Base-by-base conservation (phyloP, 2,329 filamentous ascomycete genomes). In the Cladosporium oxysporum region DNA sequence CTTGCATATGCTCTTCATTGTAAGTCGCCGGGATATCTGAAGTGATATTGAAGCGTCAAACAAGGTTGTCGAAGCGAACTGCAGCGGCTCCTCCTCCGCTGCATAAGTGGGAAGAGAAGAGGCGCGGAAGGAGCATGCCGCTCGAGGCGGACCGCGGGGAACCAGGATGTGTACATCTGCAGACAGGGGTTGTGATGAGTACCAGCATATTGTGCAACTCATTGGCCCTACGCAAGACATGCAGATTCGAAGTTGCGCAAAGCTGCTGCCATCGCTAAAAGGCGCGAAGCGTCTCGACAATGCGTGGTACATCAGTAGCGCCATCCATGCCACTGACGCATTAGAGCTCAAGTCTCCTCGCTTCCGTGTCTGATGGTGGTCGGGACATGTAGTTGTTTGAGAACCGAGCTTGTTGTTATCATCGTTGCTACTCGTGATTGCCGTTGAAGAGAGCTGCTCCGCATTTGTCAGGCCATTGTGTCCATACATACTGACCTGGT, bases 111-210 rank as follows among this genome's bases (percentile, higher is more conserved):
- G 50, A 21, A 35, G 33, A 26, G 61, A 26, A 47, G 61, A 52
- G 29, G 35, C 26, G 55, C 31, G 55, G 55, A 41, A 58, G 55
- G 55, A 58, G 55, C 55, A 35, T 37, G 31, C 55, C 55, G 55
- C 33, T 41, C 61, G 61, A 37, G 33, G 31, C 44, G 60, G 31
- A 16, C 28, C 60, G 33, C 33, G 60, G 61, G 50, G 33, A 35
- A 35, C 61, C 55, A 26, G 61, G 61, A 37, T 55, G 33, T 63
- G 35, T 26, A 44, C 37, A 47, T 37, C 50, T 57, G 33, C 49
- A 26, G 50, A 41, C 61, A 57, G 50, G 61, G 61, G 37, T 50
- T n/a, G 18, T 55, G 52, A 55, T 29, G 52, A 33, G n/a, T 55
- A n/a, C n/a, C 31, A 26, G 23, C 55, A 41, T 26, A 14, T 4